Percentiles rank a stretch among this genome's conserved stretches.
Evolutionary conservation across 805 yeast species (phyloP).

Genomic region (Saccharomyces paradoxus): DNA sequence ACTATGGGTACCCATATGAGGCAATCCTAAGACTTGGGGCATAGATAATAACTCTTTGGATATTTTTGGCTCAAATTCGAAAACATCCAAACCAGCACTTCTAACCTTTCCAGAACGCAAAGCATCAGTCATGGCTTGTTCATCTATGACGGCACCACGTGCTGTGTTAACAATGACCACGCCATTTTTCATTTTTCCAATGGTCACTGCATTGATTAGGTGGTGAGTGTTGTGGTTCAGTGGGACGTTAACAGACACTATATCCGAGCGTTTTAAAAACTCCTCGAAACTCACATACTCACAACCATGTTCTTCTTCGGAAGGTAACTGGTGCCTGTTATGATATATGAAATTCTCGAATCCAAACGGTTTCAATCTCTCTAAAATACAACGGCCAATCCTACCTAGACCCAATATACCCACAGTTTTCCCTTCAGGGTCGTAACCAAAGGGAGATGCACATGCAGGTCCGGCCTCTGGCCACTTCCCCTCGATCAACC

Average conservation of each 20-base stretch:
- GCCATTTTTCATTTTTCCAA: slow-evolving; percentile 68
- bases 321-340: slow-evolving; percentile 52
- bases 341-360: slow-evolving; percentile 62
- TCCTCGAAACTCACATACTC: slow-evolving; percentile 68
- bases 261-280: slow-evolving; percentile 53
- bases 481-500: slow-evolving; percentile 57
- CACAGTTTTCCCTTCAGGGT: slow-evolving; percentile 65
- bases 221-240: slow-evolving; percentile 66
- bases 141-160: slow-evolving; percentile 78
- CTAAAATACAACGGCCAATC: slow-evolving; percentile 73
- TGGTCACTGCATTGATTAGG: slow-evolving; percentile 50
- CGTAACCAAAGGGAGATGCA: slow-evolving; percentile 59
- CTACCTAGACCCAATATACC: slow-evolving; percentile 89
- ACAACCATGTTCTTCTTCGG: slow-evolving; percentile 61
- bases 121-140: slow-evolving; percentile 45
- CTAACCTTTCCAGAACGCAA: slow-evolving; percentile 58
- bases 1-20: slow-evolving; percentile 85
- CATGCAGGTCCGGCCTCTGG: slow-evolving; percentile 48
- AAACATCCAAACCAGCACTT: slow-evolving; percentile 67
- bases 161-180: slow-evolving; percentile 75
- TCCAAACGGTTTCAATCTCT: slow-evolving; percentile 69
- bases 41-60: slow-evolving; percentile 50
- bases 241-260: slow-evolving; percentile 70
- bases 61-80: slow-evolving; percentile 68
- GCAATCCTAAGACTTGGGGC: slow-evolving; percentile 68